Conservation (phyloP, 2,329 filamentous ascomycete genomes). For the Onygenales sp. region DNA sequence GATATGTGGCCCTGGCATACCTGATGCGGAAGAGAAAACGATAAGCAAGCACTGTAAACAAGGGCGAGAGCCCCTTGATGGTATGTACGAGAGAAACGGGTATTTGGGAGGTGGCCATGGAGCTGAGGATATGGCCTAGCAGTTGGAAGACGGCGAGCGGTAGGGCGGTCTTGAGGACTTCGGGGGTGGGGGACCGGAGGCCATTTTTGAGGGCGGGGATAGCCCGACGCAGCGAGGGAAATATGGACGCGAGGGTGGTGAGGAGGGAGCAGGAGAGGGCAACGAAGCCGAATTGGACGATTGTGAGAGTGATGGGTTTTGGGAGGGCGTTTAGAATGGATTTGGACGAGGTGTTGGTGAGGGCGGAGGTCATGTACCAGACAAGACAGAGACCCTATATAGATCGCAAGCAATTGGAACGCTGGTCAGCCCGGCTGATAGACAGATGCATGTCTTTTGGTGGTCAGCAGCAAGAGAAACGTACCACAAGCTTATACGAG, state of each 20-base stretch:
- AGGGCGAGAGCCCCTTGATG: constrained; percentile 91
- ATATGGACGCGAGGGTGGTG: constrained; percentile 63
- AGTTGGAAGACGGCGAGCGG: constrained; percentile 90
- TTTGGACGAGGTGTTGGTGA: constrained; percentile 97
- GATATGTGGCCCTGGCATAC: constrained; percentile 78
- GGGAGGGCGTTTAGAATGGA: constrained; percentile 87
- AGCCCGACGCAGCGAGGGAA: constrained; percentile 59
- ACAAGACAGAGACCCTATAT: constrained; percentile 68
- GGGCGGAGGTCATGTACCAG: constrained; percentile 91
- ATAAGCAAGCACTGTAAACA: constrained; percentile 93
- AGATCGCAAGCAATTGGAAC: background rate
- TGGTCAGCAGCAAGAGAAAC: background rate
- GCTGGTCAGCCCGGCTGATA: background rate
- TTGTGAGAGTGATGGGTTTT: constrained; percentile 81
- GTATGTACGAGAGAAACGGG: constrained; percentile 96
- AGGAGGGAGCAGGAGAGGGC: constrained; percentile 76
- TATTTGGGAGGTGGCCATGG: constrained; percentile 86
- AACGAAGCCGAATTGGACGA: constrained; percentile 90
- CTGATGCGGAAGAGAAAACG: constrained; percentile 78
- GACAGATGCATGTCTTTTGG: background rate
- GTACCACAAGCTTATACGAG: constrained; percentile 75
- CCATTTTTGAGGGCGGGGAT: constrained; percentile 76
- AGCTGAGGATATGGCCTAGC: constrained; percentile 84
- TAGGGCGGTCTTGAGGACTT: constrained; percentile 79
- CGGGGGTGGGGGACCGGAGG: constrained; percentile 68